Percentiles rank a stretch among this genome's conserved stretches.
Conservation (phyloP, 2,329 filamentous ascomycete genomes). For the Emmonsiellopsis sp. region DNA sequence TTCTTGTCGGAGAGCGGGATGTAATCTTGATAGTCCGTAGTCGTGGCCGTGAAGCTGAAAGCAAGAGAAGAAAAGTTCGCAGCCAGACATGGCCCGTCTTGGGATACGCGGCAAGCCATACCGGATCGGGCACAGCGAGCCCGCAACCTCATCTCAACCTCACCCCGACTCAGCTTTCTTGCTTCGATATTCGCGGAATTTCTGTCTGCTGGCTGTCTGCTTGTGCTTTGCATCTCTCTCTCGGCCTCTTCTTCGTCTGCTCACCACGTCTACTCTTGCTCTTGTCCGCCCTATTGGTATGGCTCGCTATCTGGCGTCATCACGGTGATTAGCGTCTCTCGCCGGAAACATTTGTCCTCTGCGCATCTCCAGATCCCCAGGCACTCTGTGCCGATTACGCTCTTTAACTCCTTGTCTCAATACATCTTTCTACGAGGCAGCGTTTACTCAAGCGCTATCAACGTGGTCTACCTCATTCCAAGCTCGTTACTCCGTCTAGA, state of each 20-base stretch:
- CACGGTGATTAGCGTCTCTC: not conserved
- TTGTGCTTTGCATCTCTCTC: not conserved
- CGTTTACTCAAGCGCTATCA: not conserved
- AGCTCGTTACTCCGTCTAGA: not conserved
- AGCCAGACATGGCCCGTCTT: too few species aligned
- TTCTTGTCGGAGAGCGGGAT: too few species aligned
- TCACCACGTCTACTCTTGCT: not conserved
- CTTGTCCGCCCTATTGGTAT: not conserved
- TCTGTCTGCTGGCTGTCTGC: not conserved
- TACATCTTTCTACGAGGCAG: not conserved
- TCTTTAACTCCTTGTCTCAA: conserved; percentile 20
- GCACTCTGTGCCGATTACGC: conserved; percentile 47
- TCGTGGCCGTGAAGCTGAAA: too few species aligned
- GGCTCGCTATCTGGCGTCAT: not conserved
- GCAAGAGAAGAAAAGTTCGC: too few species aligned
- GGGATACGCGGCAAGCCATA: not conserved
- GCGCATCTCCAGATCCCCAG: conserved; percentile 12
- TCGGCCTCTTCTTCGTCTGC: not conserved
- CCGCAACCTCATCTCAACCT: not conserved
- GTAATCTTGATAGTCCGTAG: too few species aligned
- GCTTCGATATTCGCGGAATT: not conserved
- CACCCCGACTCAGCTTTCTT: too few species aligned
- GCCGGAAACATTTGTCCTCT: not conserved
- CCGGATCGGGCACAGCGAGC: not conserved
- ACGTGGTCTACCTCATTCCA: not conserved